phyloP scores from a whole-genome alignment of 164 flowering plant genomes.

The Vitis rupestris region DNA sequence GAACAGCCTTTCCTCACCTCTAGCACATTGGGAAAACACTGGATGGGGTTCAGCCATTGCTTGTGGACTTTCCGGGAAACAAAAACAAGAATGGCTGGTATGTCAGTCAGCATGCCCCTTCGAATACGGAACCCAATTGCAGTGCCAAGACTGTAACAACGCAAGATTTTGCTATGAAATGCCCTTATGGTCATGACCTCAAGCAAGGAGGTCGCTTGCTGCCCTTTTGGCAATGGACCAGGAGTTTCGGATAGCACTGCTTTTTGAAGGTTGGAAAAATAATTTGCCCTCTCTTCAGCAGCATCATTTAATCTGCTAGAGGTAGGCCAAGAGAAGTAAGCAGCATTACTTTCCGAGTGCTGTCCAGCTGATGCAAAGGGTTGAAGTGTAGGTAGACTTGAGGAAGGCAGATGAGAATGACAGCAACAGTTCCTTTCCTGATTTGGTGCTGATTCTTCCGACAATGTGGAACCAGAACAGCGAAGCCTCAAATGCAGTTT shows the following conservation, averaged over 20 bases:
- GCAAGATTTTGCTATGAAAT: conserved; percentile 70
- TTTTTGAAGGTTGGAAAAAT: conserved; percentile 69
- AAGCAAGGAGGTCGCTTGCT: conserved; percentile 61
- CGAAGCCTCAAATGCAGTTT: conserved; percentile 28
- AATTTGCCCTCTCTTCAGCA: conserved; percentile 67
- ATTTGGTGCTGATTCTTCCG: conserved; percentile 65
- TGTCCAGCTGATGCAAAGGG: conserved; percentile 64
- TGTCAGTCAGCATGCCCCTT: conserved; percentile 56
- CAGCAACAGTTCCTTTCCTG: conserved; percentile 43
- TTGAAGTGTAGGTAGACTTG: conserved; percentile 51
- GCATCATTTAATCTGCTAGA: conserved; percentile 57
- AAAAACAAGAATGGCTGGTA: conserved; percentile 76
- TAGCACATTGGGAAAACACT: conserved; percentile 62
- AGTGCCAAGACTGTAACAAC: conserved; percentile 74
- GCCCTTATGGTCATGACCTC: conserved; percentile 80
- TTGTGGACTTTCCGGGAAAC: conserved; percentile 74
- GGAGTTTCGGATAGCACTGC: conserved; percentile 59
- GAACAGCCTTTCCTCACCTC: conserved; percentile 38
- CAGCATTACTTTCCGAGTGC: conserved; percentile 58
- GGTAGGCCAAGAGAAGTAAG: conserved; percentile 79
- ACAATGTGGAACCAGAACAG: conserved; percentile 49
- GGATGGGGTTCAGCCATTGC: conserved; percentile 73
- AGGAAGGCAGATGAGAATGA: conserved; percentile 44
- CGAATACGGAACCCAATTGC: conserved; percentile 72
- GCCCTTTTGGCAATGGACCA: conserved; percentile 56